These are phyloP conservation scores for Camellia oleifera DNA, from an alignment of 179 eudicot genomes.

Conservation along the genomic window DNA sequence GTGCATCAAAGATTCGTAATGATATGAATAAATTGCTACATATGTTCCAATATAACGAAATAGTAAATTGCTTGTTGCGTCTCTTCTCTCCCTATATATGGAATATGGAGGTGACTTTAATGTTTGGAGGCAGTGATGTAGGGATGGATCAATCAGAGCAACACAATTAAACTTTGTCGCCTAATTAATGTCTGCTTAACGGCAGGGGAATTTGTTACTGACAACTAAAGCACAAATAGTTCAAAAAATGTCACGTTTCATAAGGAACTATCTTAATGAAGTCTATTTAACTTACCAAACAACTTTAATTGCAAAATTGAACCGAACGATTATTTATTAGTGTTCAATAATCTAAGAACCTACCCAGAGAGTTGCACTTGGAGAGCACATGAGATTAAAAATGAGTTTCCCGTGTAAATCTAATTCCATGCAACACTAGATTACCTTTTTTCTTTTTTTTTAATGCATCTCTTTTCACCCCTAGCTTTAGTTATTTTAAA, in stretches of 20 bases:
- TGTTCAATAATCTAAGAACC: not conserved
- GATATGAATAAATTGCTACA: not conserved
- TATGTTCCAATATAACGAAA: not conserved
- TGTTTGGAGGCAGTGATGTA: not conserved
- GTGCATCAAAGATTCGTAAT: not conserved
- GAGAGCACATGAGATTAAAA: not conserved
- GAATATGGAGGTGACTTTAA: not conserved
- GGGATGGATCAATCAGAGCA: not conserved
- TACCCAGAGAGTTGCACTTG: not conserved
- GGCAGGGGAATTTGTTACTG: not conserved
- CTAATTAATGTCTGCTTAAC: not conserved
- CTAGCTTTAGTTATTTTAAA: not conserved
- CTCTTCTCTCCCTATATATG: not conserved
- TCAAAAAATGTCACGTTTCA: not conserved
- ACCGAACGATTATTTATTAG: not conserved
- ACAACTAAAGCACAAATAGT: not conserved
- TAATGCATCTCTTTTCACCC: not conserved
- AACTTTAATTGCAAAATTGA: slow-evolving; percentile 4
- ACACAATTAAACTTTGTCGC: not conserved
- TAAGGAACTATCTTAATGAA: not conserved
- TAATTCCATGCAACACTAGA: not conserved
- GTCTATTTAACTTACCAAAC: not conserved
- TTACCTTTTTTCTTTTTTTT: not conserved
- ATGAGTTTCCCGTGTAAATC: not conserved
- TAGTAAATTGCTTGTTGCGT: not conserved